Conservation (phyloP, 2,329 filamentous ascomycete species). For the Beauveria australis region DNA sequence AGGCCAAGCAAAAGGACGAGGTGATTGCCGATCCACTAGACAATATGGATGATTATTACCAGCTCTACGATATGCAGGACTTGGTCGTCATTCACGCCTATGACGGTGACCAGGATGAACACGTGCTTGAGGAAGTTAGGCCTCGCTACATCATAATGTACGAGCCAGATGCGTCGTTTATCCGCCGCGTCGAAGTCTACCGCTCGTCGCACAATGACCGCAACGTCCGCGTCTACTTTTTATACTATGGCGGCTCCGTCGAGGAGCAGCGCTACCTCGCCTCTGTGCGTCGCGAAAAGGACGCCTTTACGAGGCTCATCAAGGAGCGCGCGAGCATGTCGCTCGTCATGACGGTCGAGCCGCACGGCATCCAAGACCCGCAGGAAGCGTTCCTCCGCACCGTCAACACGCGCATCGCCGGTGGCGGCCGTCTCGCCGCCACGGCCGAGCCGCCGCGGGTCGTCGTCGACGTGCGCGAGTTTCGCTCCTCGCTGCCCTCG, state of each 20-base stretch:
- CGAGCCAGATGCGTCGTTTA: conserved; percentile 90
- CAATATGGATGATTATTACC: conserved; percentile 86
- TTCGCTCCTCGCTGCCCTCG: conserved; percentile 84
- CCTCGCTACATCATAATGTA: conserved; percentile 98
- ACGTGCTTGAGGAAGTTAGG: conserved; percentile 88
- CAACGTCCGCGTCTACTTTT: conserved; percentile 87
- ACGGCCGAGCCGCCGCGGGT: conserved; percentile 84
- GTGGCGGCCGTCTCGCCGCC: conserved; percentile 74
- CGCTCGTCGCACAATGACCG: conserved; percentile 86
- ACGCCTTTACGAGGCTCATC: conserved; percentile 90
- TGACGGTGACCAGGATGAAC: conserved; percentile 91
- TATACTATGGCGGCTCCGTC: conserved; percentile 91
- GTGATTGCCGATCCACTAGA: conserved; percentile 70
- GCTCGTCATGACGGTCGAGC: conserved; percentile 69
- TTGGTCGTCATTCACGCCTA: conserved; percentile 87
- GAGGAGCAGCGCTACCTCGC: conserved; percentile 93
- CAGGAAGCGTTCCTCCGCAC: conserved; percentile 90
- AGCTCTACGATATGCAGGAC: conserved; percentile 85
- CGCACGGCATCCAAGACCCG: conserved; percentile 63
- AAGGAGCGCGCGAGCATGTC: conserved; percentile 92
- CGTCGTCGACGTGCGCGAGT: conserved; percentile 93
- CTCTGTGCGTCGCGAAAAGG: conserved; percentile 86
- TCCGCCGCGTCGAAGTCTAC: conserved; percentile 90
- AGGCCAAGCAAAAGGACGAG: conserved; percentile 70
- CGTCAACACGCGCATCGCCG: conserved; percentile 92